Evolutionary conservation across 2,329 filamentous ascomycete genomes (phyloP).

Genomic region (Fusarium praegraminearum): DNA sequence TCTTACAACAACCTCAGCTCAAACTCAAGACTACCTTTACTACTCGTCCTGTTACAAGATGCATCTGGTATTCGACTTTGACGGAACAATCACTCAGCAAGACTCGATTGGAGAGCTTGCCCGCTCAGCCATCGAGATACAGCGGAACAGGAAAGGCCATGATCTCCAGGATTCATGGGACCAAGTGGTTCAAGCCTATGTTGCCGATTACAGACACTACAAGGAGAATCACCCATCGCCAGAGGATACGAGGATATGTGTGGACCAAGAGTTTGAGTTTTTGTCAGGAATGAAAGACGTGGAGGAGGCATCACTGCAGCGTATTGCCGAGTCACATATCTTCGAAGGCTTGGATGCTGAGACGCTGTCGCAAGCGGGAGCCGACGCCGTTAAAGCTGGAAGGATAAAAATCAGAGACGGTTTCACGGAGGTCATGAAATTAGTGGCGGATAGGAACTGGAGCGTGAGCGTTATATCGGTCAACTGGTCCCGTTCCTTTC

Average conservation of each 20-base stretch:
- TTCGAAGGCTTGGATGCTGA: slow-evolving; percentile 56
- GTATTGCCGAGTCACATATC: slow-evolving; percentile 58
- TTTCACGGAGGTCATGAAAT: slow-evolving; percentile 52
- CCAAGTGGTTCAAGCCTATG: slow-evolving; percentile 60
- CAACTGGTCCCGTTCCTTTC: slow-evolving; percentile 64
- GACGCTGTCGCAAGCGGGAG: slow-evolving; percentile 55
- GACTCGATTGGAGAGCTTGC: slow-evolving; percentile 66
- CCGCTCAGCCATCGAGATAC: slow-evolving; percentile 56
- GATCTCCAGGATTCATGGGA: slow-evolving; percentile 59
- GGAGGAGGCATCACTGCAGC: slow-evolving; percentile 60
- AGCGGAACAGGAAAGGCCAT: slow-evolving; percentile 43
- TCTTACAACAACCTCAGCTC: slow-evolving; percentile 4
- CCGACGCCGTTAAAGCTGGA: slow-evolving; percentile 51
- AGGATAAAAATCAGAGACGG: slow-evolving; percentile 55
- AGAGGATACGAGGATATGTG: slow-evolving; percentile 50
- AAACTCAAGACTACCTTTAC: not conserved
- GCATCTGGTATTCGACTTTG: slow-evolving; percentile 68
- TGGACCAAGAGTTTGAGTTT: slow-evolving; percentile 58
- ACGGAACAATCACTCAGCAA: slow-evolving; percentile 67
- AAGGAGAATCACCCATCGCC: slow-evolving; percentile 50
- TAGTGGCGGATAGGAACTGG: slow-evolving; percentile 51
- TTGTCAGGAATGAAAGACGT: slow-evolving; percentile 58
- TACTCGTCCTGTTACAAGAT: slow-evolving; percentile 42
- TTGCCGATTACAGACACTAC: slow-evolving; percentile 57
- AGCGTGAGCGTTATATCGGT: slow-evolving; percentile 61